These are phyloP conservation scores for Pelargonium australe DNA, from an alignment of 441 rosid genomes.

Conservation along the genomic window DNA sequence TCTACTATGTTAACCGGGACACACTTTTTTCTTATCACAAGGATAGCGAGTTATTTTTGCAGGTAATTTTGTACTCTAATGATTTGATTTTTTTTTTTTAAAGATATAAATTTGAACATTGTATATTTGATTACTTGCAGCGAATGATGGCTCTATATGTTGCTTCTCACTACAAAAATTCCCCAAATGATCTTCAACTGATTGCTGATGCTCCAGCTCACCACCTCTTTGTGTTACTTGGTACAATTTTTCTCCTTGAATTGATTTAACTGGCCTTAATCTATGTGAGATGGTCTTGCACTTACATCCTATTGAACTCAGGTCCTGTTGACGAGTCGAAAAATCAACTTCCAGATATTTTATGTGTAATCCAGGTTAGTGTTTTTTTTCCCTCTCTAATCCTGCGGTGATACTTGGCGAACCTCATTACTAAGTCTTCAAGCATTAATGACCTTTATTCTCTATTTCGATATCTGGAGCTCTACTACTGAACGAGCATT, in stretches of 20 bases:
- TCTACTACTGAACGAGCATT: not conserved
- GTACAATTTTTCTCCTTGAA: conserved; percentile 33
- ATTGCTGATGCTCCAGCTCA: conserved; percentile 99
- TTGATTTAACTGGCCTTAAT: conserved; percentile 15
- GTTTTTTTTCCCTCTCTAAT: not conserved
- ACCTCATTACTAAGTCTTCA: not conserved
- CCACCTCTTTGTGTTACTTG: conserved; percentile 88
- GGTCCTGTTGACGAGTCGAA: conserved; percentile 95
- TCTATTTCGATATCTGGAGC: not conserved
- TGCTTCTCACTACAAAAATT: conserved; percentile 96
- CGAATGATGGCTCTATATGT: conserved; percentile 97
- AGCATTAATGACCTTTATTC: not conserved
- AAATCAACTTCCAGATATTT: conserved; percentile 89
- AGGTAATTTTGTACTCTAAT: conserved; percentile 38
- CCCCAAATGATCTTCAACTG: conserved; percentile 95
- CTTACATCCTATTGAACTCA: conserved; percentile 28
- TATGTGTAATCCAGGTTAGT: conserved; percentile 82
- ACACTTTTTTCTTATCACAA: conserved; percentile 93
- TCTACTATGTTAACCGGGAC: conserved; percentile 87
- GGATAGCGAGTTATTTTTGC: conserved; percentile 91
- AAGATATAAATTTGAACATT: conserved; percentile 11
- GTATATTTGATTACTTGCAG: conserved; percentile 42
- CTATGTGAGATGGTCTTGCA: conserved; percentile 13
- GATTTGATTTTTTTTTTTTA: conserved; percentile 8
- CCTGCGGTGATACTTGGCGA: not conserved